Evolutionary conservation across 768 basidiomycete species (phyloP).

Genomic region (Leccinellum albellum): DNA sequence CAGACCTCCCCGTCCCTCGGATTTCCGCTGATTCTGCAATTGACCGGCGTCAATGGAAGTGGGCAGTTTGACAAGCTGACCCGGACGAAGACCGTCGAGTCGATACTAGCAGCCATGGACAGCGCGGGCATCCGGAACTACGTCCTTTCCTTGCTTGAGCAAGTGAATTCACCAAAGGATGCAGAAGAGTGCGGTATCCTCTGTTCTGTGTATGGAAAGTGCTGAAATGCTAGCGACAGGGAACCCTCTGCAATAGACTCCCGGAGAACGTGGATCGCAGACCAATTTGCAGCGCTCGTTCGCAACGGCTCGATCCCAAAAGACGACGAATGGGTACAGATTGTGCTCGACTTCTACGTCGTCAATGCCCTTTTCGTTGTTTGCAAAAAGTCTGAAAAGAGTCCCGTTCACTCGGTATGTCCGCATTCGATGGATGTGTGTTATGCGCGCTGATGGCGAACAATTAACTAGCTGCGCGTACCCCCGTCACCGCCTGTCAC

Average conservation of each 20-base stretch:
- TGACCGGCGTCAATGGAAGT: slow-evolving; percentile 79
- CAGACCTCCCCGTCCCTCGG: slow-evolving; percentile 74
- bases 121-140: slow-evolving; percentile 72
- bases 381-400: slow-evolving; percentile 70
- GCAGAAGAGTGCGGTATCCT: slow-evolving; percentile 38
- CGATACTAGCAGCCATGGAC: slow-evolving; percentile 72
- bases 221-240: slow-evolving; percentile 31
- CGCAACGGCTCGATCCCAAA: slow-evolving; percentile 79
- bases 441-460: background rate
- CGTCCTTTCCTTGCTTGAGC: slow-evolving; percentile 63
- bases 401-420: slow-evolving; percentile 55
- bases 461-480: slow-evolving; percentile 44
- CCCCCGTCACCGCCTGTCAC: slow-evolving; percentile 68
- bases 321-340: slow-evolving; percentile 70
- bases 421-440: background rate
- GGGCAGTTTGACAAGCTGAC: slow-evolving; percentile 90
- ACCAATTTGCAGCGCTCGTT: slow-evolving; percentile 76
- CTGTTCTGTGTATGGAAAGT: background rate
- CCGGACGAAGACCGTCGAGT: slow-evolving; percentile 88
- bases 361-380: slow-evolving; percentile 79
- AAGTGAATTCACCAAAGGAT: slow-evolving; percentile 50
- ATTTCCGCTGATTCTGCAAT: slow-evolving; percentile 78
- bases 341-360: slow-evolving; percentile 75
- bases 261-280: slow-evolving; percentile 77
- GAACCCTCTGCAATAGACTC: slow-evolving; percentile 47